A percentile compares a stretch with the other conserved stretches of the same genome.
phyloP scores from a whole-genome alignment of 179 eudicot genomes.

The Heliamphora pulchella region DNA sequence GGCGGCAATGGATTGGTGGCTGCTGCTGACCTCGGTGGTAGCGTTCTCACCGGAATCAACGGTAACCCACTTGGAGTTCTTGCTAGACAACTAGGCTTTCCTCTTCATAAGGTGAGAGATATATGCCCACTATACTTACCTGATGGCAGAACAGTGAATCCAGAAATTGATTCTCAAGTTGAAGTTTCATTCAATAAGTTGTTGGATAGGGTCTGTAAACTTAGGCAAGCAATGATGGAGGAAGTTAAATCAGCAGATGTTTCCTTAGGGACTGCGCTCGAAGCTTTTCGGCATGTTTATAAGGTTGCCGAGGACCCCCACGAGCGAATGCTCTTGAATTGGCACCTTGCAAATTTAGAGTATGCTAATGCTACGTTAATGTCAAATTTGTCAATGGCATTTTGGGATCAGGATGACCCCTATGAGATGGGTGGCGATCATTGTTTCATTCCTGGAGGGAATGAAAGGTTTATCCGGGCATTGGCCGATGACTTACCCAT shows the following conservation, averaged over 20 bases:
- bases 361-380: slow-evolving; percentile 84
- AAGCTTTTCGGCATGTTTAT: slow-evolving; percentile 66
- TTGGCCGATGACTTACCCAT: slow-evolving; percentile 80
- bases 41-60: slow-evolving; percentile 87
- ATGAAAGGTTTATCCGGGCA: slow-evolving; percentile 75
- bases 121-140: slow-evolving; percentile 86
- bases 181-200: slow-evolving; percentile 75
- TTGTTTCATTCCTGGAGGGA: slow-evolving; percentile 95
- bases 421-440: slow-evolving; percentile 99
- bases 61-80: slow-evolving; percentile 93
- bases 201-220: slow-evolving; percentile 91
- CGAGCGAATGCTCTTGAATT: slow-evolving; percentile 83
- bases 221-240: slow-evolving; percentile 83
- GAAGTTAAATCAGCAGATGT: slow-evolving; percentile 81
- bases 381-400: slow-evolving; percentile 84
- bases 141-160: slow-evolving; percentile 62
- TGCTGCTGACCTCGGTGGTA: slow-evolving; percentile 90
- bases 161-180: slow-evolving; percentile 60
- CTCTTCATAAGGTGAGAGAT: slow-evolving; percentile 94
- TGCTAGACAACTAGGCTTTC: slow-evolving; percentile 76
- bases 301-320: slow-evolving; percentile 63
- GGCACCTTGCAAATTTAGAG: slow-evolving; percentile 97
- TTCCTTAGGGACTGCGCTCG: slow-evolving; percentile 72
- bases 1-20: slow-evolving; percentile 36
- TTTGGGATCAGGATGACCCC: slow-evolving; percentile 99